Evolutionary conservation across 1,284 basidiomycete species (phyloP).

Genomic region (Puccinia coronata): DNA sequence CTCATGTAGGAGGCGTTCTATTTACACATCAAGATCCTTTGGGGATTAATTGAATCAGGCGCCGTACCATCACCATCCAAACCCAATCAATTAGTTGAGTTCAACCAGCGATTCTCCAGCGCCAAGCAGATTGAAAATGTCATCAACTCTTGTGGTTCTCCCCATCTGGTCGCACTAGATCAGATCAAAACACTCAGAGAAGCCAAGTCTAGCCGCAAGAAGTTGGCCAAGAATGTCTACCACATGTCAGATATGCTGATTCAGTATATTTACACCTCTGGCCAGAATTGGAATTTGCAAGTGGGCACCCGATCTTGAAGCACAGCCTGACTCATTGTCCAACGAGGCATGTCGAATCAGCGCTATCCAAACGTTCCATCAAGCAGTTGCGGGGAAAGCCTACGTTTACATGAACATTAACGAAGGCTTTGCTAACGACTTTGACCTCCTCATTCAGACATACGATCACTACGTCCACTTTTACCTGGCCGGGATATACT

Average conservation of each 20-base stretch:
- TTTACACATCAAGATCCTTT: conserved; percentile 30
- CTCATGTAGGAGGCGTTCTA: conserved; percentile 35
- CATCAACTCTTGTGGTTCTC: not conserved
- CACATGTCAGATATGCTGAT: conserved; percentile 4
- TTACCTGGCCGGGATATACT: not conserved
- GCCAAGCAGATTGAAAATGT: not conserved
- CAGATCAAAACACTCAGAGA: not conserved
- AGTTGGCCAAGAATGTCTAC: not conserved
- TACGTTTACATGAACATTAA: too few relatives aligned
- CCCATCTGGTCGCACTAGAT: not conserved
- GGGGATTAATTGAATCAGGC: conserved; percentile 16
- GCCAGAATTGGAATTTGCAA: not conserved
- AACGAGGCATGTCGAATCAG: not conserved
- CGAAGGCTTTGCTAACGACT: too few relatives aligned
- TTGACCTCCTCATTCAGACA: too few relatives aligned
- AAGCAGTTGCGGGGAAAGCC: too few relatives aligned
- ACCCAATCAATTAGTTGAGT: not conserved
- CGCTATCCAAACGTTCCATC: too few relatives aligned
- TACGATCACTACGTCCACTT: not conserved
- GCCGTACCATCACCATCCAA: conserved; percentile 4
- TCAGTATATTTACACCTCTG: not conserved
- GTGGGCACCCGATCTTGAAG: conserved; percentile 14
- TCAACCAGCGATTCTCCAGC: not conserved
- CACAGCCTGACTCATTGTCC: conserved; percentile 3
- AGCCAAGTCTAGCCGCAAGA: not conserved